phyloP scores from a whole-genome alignment of 2,329 filamentous ascomycete species.

The Fusarium sp. region DNA sequence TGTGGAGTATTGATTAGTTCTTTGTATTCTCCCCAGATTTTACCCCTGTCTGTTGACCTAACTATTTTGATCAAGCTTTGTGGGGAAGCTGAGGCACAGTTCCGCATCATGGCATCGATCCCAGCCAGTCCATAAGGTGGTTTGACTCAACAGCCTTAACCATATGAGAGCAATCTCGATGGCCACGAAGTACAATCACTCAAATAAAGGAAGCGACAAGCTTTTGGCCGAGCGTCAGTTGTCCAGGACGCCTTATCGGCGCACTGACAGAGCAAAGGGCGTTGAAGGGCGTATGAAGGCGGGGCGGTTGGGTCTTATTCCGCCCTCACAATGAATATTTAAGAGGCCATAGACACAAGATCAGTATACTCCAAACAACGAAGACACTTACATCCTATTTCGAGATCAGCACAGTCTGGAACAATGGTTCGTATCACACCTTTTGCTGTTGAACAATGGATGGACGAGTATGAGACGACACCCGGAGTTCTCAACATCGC shows the following conservation, averaged over 20 bases:
- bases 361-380: not conserved
- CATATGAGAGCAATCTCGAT: not conserved
- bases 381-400: not conserved
- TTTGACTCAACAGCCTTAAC: not conserved
- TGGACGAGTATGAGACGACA: slow-evolving; percentile 72
- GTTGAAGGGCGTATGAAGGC: slow-evolving; percentile 4
- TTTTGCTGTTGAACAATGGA: slow-evolving; percentile 82
- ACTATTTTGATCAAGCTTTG: slow-evolving; percentile 25
- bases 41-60: slow-evolving; percentile 11
- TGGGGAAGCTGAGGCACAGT: slow-evolving; percentile 16
- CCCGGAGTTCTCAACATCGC: slow-evolving; percentile 77
- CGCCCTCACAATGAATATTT: not conserved
- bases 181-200: not conserved
- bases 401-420: not conserved
- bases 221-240: not conserved
- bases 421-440: slow-evolving; percentile 70
- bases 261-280: slow-evolving; percentile 3
- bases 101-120: slow-evolving; percentile 2
- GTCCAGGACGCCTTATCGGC: not conserved
- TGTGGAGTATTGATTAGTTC: not conserved
- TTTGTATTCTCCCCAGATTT: slow-evolving; percentile 19
- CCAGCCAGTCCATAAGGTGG: not conserved
- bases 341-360: slow-evolving; percentile 4
- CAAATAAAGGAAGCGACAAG: not conserved
- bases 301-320: not conserved